These are phyloP conservation scores for Jackrogersella minutella DNA, from an alignment of 495 filamentous ascomycete genomes.

Conservation along the genomic window DNA sequence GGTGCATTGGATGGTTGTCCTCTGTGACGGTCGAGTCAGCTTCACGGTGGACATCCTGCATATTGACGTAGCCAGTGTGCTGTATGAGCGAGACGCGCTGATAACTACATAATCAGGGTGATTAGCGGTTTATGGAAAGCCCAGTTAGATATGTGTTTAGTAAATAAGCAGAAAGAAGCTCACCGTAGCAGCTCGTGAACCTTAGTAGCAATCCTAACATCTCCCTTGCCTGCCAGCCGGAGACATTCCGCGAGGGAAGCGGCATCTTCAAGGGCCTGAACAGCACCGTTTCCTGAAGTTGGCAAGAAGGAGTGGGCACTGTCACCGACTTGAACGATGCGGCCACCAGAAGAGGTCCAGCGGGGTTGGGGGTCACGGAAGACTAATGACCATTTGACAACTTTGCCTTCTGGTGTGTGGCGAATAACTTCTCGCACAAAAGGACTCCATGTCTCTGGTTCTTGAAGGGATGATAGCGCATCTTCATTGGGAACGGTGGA, in stretches of 20 bases:
- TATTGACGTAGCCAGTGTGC: slow-evolving; percentile 54
- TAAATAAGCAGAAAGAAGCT: background rate
- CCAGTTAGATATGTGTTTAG: too few relatives aligned
- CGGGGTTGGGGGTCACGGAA: slow-evolving; percentile 67
- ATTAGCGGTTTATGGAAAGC: background rate
- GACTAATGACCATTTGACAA: slow-evolving; percentile 72
- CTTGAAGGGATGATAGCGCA: slow-evolving; percentile 4
- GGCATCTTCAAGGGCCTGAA: slow-evolving; percentile 73
- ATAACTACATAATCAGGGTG: slow-evolving; percentile 29
- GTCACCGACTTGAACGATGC: slow-evolving; percentile 67
- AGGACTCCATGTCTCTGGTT: slow-evolving; percentile 67
- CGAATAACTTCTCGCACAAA: slow-evolving; percentile 58
- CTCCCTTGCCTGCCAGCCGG: slow-evolving; percentile 51
- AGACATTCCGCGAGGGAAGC: slow-evolving; percentile 65
- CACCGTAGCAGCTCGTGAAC: slow-evolving; percentile 48
- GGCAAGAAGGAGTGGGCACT: slow-evolving; percentile 73
- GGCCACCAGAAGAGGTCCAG: slow-evolving; percentile 63
- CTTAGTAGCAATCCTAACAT: slow-evolving; percentile 46
- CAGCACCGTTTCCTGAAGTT: slow-evolving; percentile 67
- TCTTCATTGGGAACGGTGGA: slow-evolving; percentile 12
- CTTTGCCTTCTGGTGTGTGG: slow-evolving; percentile 57
- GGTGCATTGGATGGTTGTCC: slow-evolving; percentile 33
- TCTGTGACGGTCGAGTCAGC: slow-evolving; percentile 48
- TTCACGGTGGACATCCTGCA: slow-evolving; percentile 53
- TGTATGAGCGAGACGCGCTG: slow-evolving; percentile 56